Conservation (phyloP, 1,139 yeast genomes). For the Geotrichum citri-aurantii region DNA sequence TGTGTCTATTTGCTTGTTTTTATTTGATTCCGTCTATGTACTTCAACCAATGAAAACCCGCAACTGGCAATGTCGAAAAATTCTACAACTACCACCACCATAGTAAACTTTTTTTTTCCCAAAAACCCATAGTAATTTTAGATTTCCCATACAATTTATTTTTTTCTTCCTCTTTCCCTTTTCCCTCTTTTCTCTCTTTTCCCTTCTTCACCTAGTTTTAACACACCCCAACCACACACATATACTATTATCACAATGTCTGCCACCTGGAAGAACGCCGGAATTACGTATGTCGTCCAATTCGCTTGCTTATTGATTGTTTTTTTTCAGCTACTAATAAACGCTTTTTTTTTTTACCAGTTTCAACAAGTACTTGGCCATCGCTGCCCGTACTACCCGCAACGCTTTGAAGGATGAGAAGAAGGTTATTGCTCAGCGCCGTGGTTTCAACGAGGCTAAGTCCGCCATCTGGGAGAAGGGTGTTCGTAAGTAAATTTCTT, state of each 20-base stretch:
- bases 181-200: background rate
- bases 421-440: constrained; percentile 68
- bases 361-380: constrained; percentile 83
- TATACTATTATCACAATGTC: constrained; percentile 17
- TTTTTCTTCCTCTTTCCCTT: background rate
- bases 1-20: background rate
- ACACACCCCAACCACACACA: constrained; percentile 1
- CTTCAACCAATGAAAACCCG: background rate
- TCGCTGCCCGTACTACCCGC: constrained; percentile 88
- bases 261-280: constrained; percentile 32
- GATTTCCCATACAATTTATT: background rate
- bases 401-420: constrained; percentile 82
- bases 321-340: background rate
- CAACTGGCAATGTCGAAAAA: background rate
- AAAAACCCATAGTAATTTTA: background rate
- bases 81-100: background rate
- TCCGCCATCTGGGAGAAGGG: constrained; percentile 73
- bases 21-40: background rate
- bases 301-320: background rate
- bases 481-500: constrained; percentile 35
- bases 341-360: constrained; percentile 30
- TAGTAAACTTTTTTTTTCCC: background rate
- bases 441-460: constrained; percentile 72
- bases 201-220: background rate
- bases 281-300: constrained; percentile 29